Evolutionary conservation across 2,329 filamentous ascomycete species (phyloP), one percentile per base, ranked within the genome.

Genomic region (Eurotiales sp.): DNA sequence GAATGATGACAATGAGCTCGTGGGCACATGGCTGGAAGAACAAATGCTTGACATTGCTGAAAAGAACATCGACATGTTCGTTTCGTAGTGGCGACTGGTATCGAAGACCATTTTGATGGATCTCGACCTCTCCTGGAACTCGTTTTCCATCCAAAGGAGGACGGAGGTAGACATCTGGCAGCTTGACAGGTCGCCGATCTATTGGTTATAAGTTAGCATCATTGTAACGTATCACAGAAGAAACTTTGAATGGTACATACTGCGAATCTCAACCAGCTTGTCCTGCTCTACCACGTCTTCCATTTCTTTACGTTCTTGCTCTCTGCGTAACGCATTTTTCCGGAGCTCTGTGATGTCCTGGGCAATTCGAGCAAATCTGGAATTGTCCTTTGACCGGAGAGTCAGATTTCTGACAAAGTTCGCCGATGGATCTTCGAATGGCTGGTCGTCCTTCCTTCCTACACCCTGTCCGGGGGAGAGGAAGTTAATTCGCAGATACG

Each of bases 251-350:
- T 8, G 19, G 21, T 8, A 76, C 84, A 76, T 77, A 90, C 88
- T 96, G 77, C 93, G 82, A 60, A 97, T 91, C 66, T 96, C 91
- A 59, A 95, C 78, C 47, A 99, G 83, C 76, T 99, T 99, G 68
- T 99, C 93, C 70, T 99, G 93, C 72, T 97, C 93, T 5, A 99
- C 91, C 19, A 99, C 93, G 70, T 99, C 93, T 68, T 99, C 93
- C 87, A 99, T 87, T 61, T 99, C 92, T 75, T 99, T 99, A 83
- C 97, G 96, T 72, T 96, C 92, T 64, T 96, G 91, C 70, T 99
- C 93, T 61, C 90, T 88, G 71, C 95, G 91, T 37, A 89, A 83
- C 4, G 88, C 85, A 60, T 92, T 89, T 67, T 93, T 95, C 76
- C 96, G 95, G 77, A 99, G 86, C 64, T 96, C 93, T 10, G 90